Conservation (phyloP, 305 asterid species). For the Nicotiana rustica region DNA sequence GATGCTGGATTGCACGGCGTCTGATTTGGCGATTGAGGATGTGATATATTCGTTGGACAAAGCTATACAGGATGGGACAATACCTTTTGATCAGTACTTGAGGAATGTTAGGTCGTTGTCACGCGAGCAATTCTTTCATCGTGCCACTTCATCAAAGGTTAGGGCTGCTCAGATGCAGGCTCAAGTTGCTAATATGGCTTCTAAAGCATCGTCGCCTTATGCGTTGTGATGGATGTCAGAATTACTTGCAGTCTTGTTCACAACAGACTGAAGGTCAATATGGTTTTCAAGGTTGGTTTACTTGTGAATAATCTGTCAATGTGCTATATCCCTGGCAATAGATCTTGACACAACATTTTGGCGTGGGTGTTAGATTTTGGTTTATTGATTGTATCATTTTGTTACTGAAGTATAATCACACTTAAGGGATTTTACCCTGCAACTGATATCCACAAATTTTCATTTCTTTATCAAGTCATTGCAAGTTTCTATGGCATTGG, state of each 20-base stretch:
- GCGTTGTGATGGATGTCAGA: constrained; percentile 49
- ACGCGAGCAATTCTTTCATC: constrained; percentile 85
- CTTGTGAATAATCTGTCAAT: constrained; percentile 32
- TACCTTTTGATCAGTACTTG: constrained; percentile 88
- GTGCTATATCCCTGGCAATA: constrained; percentile 19
- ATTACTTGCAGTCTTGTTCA: constrained; percentile 2
- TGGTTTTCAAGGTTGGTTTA: constrained; percentile 31
- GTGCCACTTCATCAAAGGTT: constrained; percentile 82
- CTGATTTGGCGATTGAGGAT: constrained; percentile 88
- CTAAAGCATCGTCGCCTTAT: constrained; percentile 68
- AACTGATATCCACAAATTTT: background rate
- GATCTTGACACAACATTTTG: constrained; percentile 23
- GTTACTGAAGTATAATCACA: constrained; percentile 3
- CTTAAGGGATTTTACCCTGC: constrained; percentile 1
- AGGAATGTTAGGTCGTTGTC: constrained; percentile 84
- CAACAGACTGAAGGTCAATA: constrained; percentile 14
- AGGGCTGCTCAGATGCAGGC: constrained; percentile 95
- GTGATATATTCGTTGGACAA: constrained; percentile 83
- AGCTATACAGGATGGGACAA: constrained; percentile 85
- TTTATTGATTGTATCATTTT: constrained; percentile 23
- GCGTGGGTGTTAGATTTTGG: background rate
- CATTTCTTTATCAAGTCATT: background rate
- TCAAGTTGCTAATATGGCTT: constrained; percentile 89
- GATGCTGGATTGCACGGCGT: constrained; percentile 76
- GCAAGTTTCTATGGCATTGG: background rate